Evolutionary conservation across 2,329 filamentous ascomycete species (phyloP), one percentile per base, ranked within the genome.

Genomic region (Pseudocercospora fuligena): DNA sequence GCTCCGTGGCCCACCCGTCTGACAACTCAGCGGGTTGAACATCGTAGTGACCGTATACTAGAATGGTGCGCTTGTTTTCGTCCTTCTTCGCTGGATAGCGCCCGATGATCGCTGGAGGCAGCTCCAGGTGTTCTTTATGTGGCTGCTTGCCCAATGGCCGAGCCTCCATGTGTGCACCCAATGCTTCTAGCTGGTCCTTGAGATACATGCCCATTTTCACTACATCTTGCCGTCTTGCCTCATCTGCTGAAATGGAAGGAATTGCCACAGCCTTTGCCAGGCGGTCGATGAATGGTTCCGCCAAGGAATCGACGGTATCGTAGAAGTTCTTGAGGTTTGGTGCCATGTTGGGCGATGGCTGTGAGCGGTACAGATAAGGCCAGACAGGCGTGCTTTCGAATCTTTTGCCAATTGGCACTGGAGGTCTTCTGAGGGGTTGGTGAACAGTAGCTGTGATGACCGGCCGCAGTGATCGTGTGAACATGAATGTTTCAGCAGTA

Each of bases 31-130:
- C 95, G 27, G 95, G 95, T 83, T 99, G 95, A 40, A 99, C 95
- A 79, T 99, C 95, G 83, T 99, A 99, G 85, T 99, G 95, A 57
- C 95, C 95, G 78, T 99, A 99, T 56, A 99, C 93, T 69, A 99
- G 86, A 73, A 99, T 95, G 40, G 94, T 98, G 67, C 92, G 89
- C 88, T 98, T 99, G 80, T 88, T 92, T 81, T 91, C 90, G 80
- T 98, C 94, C 80, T 88, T 92, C 73, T 95, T 94, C 11, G 74
- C 75, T 23, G 76, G 76, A 80, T 98, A 98, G 73, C 95, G 90
- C 59, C 90, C 94, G 70, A 99, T 88, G 64, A 99, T 89, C 60
- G 97, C 94, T 1, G 95, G 95, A 3, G 95, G 95, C 16, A 99
- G 90, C 64, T 97, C 90, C 73, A 99, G 89, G 74, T 94, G 86